Evolutionary conservation across 805 yeast genomes (phyloP).

Genomic region (Wickerhamiella lipophila): DNA sequence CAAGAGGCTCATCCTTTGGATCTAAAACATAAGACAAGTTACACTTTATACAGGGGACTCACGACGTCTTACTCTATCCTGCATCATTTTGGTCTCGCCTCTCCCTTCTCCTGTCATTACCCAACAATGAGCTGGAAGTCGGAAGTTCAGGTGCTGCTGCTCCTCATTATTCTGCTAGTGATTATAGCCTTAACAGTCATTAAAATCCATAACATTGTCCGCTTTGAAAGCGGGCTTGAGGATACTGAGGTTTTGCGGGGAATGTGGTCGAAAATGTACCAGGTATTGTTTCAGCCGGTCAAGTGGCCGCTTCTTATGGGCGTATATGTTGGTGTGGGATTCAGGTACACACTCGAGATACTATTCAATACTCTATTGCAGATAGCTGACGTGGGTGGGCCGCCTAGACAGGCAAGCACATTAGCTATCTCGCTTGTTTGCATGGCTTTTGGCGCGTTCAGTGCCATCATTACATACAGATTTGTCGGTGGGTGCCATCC

Average conservation of each 20-base stretch:
- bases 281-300: constrained; percentile 20
- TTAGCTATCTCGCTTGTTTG: constrained; percentile 9
- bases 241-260: constrained; percentile 21
- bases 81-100: background rate
- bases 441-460: constrained; percentile 16
- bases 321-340: constrained; percentile 16
- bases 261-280: constrained; percentile 22
- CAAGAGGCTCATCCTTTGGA: too few species aligned
- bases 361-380: constrained; percentile 15
- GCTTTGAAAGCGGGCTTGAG: constrained; percentile 21
- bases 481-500: constrained; percentile 17
- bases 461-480: constrained; percentile 15
- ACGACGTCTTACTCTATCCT: background rate
- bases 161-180: constrained; percentile 16
- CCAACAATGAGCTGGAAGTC: constrained; percentile 3
- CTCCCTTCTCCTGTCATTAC: constrained; percentile 4
- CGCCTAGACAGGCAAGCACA: background rate
- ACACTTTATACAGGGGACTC: background rate
- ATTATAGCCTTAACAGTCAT: constrained; percentile 19
- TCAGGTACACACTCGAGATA: constrained; percentile 10
- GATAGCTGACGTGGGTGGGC: constrained; percentile 18
- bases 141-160: constrained; percentile 14
- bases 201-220: constrained; percentile 20
- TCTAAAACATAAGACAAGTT: background rate
- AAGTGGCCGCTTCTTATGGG: constrained; percentile 16